Evolutionary conservation across 1,284 basidiomycete species (phyloP).

Genomic region (Ganoderma meredithae): DNA sequence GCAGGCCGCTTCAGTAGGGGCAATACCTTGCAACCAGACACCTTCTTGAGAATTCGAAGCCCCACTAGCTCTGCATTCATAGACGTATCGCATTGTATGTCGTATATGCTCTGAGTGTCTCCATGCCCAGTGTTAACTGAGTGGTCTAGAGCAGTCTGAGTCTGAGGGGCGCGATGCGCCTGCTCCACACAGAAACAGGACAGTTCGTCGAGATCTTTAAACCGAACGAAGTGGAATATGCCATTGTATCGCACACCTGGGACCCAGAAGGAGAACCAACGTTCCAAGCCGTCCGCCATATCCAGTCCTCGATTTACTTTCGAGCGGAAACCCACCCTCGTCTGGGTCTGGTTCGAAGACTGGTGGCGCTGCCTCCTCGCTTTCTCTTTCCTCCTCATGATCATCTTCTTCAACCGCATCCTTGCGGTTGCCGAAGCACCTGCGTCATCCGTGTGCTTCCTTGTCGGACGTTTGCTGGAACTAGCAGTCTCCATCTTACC

Average conservation of each 20-base stretch:
- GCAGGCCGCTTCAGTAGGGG: not conserved
- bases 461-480: not conserved
- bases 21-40: not conserved
- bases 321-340: not conserved
- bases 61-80: not conserved
- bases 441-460: not conserved
- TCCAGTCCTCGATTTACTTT: not conserved
- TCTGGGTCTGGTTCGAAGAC: not conserved
- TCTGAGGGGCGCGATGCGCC: constrained; percentile 7
- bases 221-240: constrained; percentile 6
- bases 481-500: not conserved
- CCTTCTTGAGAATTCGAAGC: not conserved
- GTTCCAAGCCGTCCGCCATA: not conserved
- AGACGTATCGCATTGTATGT: not conserved
- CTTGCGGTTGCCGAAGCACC: not conserved
- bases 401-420: not conserved
- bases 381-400: not conserved
- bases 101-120: not conserved
- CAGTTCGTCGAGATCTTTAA: constrained; percentile 12
- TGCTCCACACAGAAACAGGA: constrained; percentile 17
- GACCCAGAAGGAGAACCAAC: not conserved
- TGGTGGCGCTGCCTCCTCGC: not conserved
- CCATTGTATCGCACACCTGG: not conserved
- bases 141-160: not conserved
- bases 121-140: not conserved